These are phyloP conservation scores for Globisporangium nunn DNA, from an alignment of 352 stramenopile genomes.

Conservation along the genomic window DNA sequence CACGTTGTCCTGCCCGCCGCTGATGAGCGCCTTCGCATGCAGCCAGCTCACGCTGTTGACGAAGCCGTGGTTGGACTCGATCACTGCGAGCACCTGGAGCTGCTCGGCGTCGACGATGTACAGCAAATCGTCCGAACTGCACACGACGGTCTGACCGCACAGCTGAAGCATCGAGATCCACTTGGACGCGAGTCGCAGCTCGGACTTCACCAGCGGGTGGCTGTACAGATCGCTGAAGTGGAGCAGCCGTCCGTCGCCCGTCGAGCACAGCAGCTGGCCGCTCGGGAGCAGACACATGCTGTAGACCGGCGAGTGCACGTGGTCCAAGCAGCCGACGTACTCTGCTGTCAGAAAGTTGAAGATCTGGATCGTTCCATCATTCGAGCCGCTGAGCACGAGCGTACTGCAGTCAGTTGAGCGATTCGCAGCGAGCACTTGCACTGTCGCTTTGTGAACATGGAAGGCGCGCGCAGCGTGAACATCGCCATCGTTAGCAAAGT, in stretches of 20 bases:
- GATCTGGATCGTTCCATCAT: conserved; percentile 64
- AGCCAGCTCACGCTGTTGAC: conserved; percentile 61
- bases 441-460: conserved; percentile 38
- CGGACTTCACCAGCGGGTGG: conserved; percentile 13
- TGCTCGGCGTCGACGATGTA: conserved; percentile 46
- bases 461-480: conserved; percentile 21
- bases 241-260: conserved; percentile 51
- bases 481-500: neutral
- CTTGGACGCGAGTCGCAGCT: conserved; percentile 34
- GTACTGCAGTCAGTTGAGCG: neutral
- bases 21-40: conserved; percentile 30
- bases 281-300: conserved; percentile 23
- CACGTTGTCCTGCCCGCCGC: conserved; percentile 58
- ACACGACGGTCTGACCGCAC: conserved; percentile 32
- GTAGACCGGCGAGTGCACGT: conserved; percentile 47
- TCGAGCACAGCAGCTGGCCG: conserved; percentile 48
- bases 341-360: conserved; percentile 38
- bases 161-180: conserved; percentile 66
- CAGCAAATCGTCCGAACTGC: conserved; percentile 48
- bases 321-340: conserved; percentile 37
- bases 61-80: conserved; percentile 51
- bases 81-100: conserved; percentile 25
- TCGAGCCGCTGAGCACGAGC: conserved; percentile 60
- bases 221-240: conserved; percentile 25
- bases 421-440: conserved; percentile 38